Conservation (phyloP, 106 monocot species). For the Allium sativum region DNA sequence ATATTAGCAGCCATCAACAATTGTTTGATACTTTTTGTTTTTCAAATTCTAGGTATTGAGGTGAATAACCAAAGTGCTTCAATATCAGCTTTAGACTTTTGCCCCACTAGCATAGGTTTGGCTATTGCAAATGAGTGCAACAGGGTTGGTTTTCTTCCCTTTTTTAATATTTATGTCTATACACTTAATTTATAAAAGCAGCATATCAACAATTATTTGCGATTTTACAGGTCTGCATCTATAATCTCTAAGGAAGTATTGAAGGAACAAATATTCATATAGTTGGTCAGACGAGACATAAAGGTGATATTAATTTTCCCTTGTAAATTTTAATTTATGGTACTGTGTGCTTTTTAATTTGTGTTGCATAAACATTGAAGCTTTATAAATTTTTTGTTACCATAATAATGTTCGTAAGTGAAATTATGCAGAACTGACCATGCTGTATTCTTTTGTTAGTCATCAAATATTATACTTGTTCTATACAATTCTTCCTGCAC, state of each 20-base stretch:
- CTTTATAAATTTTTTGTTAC: no score
- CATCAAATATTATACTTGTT: background rate
- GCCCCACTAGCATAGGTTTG: slow-evolving; percentile 36
- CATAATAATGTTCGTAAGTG: no score
- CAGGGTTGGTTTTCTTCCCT: slow-evolving; percentile 41
- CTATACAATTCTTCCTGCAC: slow-evolving; percentile 29
- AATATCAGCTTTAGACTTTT: slow-evolving; percentile 72
- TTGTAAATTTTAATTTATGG: no score
- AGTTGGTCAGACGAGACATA: slow-evolving; percentile 49
- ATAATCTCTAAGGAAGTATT: slow-evolving; percentile 39
- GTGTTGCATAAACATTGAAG: no score
- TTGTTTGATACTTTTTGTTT: no score
- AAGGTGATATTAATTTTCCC: slow-evolving; percentile 43
- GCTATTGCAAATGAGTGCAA: slow-evolving; percentile 67
- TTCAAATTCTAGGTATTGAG: slow-evolving; percentile 39
- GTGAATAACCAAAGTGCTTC: slow-evolving; percentile 33
- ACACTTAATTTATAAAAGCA: no score
- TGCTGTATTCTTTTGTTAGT: no score
- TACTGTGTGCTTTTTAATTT: no score
- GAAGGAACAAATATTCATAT: slow-evolving; percentile 40
- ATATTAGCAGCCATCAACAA: no score
- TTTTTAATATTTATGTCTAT: background rate
- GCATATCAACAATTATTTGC: background rate
- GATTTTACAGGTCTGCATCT: slow-evolving; percentile 56
- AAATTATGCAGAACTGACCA: no score